Conservation (phyloP, 768 basidiomycete species). For the Leccinum uliginosum region DNA sequence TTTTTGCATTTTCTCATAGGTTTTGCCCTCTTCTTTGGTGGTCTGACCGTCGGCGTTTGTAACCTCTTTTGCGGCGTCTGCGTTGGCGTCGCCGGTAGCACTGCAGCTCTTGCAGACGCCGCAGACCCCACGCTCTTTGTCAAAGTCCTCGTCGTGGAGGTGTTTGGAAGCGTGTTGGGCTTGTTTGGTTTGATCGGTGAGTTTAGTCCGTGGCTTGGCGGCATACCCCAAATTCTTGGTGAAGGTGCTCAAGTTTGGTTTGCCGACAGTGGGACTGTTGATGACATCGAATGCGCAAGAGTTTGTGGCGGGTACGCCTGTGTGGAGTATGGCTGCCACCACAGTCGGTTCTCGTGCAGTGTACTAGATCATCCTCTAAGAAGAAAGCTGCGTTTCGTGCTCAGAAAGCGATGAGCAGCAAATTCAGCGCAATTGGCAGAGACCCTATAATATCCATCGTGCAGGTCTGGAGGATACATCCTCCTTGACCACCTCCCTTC, state of each 20-base stretch:
- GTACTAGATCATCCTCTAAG: constrained; percentile 16
- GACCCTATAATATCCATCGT: not conserved
- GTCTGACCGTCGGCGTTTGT: constrained; percentile 88
- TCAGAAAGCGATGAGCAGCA: not conserved
- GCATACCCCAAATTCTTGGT: too few species aligned
- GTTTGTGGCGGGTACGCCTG: constrained; percentile 40
- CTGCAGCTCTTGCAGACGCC: constrained; percentile 92
- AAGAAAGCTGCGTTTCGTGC: not conserved
- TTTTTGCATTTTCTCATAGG: constrained; percentile 40
- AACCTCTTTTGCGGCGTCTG: constrained; percentile 93
- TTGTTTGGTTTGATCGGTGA: constrained; percentile 89
- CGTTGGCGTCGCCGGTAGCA: constrained; percentile 93
- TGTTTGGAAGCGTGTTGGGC: constrained; percentile 88
- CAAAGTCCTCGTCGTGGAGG: constrained; percentile 95
- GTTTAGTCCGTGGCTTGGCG: constrained; percentile 26
- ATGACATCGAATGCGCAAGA: constrained; percentile 68
- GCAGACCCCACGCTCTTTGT: constrained; percentile 94
- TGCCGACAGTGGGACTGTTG: constrained; percentile 64
- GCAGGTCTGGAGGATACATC: not conserved
- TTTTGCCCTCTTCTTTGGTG: constrained; percentile 95
- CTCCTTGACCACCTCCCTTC: not conserved
- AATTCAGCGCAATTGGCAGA: not conserved
- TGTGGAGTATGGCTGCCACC: constrained; percentile 23
- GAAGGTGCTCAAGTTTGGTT: not conserved
- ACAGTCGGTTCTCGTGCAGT: constrained; percentile 34